A percentile compares a stretch with the other conserved stretches of the same genome.
Evolutionary conservation across 345 rosid genomes (phyloP).

Genomic region (Populus pruinosa): DNA sequence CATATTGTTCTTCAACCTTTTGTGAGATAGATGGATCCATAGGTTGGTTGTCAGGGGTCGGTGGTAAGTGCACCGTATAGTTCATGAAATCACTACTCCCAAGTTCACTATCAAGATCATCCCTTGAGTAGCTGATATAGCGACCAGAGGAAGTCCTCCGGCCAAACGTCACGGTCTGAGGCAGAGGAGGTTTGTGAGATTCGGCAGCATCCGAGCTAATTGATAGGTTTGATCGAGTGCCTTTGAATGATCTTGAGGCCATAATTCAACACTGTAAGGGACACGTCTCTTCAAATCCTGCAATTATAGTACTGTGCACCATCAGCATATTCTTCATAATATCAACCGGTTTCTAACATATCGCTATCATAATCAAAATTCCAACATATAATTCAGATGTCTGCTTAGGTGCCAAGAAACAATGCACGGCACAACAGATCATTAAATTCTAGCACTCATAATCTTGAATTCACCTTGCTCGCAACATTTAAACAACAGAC

Average conservation of each 20-base stretch:
- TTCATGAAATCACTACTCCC: constrained; percentile 67
- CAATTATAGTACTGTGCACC: constrained; percentile 14
- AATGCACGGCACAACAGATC: not conserved
- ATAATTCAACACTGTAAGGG: constrained; percentile 29
- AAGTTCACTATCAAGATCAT: constrained; percentile 89
- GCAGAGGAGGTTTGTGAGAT: constrained; percentile 53
- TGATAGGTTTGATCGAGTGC: constrained; percentile 59
- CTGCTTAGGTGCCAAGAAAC: not conserved
- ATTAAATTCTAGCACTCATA: not conserved
- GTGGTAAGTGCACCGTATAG: constrained; percentile 89
- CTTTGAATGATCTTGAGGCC: constrained; percentile 67
- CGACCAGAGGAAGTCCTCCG: constrained; percentile 84
- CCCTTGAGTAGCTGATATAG: constrained; percentile 83
- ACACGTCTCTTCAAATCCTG: constrained; percentile 38
- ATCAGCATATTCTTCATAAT: not conserved
- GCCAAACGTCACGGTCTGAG: constrained; percentile 64
- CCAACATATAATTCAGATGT: not conserved
- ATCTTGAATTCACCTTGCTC: not conserved
- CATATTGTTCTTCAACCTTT: constrained; percentile 96
- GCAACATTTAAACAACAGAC: not conserved
- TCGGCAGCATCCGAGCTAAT: constrained; percentile 59
- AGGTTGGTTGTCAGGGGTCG: constrained; percentile 94
- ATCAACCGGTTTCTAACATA: not conserved
- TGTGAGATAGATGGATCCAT: constrained; percentile 90
- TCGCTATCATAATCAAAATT: not conserved